These are phyloP conservation scores for Diaporthe sp. DNA, from an alignment of 2,329 filamentous ascomycete genomes.

Conservation along the genomic window DNA sequence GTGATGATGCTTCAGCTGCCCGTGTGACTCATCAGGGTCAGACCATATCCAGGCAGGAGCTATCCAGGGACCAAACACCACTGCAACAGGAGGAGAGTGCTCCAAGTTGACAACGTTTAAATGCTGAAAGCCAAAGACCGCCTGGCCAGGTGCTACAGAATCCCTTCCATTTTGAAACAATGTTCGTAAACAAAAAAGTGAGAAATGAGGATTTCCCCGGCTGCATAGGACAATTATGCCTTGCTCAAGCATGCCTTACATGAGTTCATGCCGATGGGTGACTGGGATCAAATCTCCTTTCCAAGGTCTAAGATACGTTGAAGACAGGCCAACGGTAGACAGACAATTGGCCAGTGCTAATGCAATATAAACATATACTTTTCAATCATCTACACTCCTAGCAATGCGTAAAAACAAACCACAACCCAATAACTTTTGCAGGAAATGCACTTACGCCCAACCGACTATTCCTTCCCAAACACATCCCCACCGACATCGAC, in stretches of 20 bases:
- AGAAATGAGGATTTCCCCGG: not conserved
- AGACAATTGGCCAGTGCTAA: not conserved
- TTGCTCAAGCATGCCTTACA: not conserved
- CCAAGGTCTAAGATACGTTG: not conserved
- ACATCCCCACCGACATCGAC: conserved; percentile 79
- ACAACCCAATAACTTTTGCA: not conserved
- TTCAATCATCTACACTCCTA: conserved; percentile 21
- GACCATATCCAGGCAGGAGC: too few relatives aligned
- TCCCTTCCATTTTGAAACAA: not conserved
- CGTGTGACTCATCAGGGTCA: conserved; percentile 15
- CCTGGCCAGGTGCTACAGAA: not conserved
- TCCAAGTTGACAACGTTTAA: not conserved
- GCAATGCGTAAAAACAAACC: conserved; percentile 18
- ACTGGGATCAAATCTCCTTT: not conserved
- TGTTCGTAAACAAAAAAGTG: not conserved
- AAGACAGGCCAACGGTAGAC: not conserved
- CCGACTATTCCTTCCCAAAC: conserved; percentile 50
- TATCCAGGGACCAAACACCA: not conserved
- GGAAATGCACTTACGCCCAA: conserved; percentile 17
- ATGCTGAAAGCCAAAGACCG: not conserved
- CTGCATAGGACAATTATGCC: not conserved
- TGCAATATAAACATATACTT: conserved; percentile 2
- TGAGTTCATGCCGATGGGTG: not conserved
- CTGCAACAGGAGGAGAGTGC: not conserved
- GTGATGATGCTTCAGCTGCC: not conserved